Conservation (phyloP, 2,329 filamentous ascomycete species). For the Nigrospora oryzae region DNA sequence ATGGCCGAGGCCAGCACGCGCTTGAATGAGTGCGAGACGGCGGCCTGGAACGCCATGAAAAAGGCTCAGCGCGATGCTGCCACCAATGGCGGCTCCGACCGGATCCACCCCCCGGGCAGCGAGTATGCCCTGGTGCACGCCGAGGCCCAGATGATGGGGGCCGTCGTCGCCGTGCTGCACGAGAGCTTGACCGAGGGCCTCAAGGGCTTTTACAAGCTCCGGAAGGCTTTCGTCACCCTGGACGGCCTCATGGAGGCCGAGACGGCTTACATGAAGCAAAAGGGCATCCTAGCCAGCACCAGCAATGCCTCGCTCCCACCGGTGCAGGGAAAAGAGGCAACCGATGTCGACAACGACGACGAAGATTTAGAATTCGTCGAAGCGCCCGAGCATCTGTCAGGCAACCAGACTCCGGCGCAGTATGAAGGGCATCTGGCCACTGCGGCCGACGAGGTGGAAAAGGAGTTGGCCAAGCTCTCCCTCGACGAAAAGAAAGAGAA, state of each 20-base stretch:
- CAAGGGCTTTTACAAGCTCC: slow-evolving; percentile 84
- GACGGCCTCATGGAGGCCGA: slow-evolving; percentile 73
- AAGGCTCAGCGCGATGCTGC: slow-evolving; percentile 58
- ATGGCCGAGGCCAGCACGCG: slow-evolving; percentile 74
- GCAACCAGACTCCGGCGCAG: slow-evolving; percentile 32
- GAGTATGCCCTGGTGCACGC: slow-evolving; percentile 82
- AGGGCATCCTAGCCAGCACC: slow-evolving; percentile 12
- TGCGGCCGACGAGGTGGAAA: slow-evolving; percentile 14
- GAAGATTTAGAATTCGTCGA: slow-evolving; percentile 48
- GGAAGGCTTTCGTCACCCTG: slow-evolving; percentile 79
- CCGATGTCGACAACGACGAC: slow-evolving; percentile 21
- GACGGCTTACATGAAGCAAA: slow-evolving; percentile 38
- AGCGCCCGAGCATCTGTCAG: slow-evolving; percentile 38
- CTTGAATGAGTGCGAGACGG: slow-evolving; percentile 67
- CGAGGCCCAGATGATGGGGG: slow-evolving; percentile 81
- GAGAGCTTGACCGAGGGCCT: slow-evolving; percentile 89
- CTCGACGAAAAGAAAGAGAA: slow-evolving; percentile 6
- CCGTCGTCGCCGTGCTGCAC: slow-evolving; percentile 80
- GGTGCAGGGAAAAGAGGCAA: slow-evolving; percentile 10
- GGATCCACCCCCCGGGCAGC: slow-evolving; percentile 71
- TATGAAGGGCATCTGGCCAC: slow-evolving; percentile 37
- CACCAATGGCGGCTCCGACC: slow-evolving; percentile 16
- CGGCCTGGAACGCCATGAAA: slow-evolving; percentile 68
- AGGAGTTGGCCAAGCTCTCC: slow-evolving; percentile 15
- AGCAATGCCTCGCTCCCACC: slow-evolving; percentile 8